These are phyloP conservation scores for Lathyrus sativus DNA, from an alignment of 306 rosid genomes.

Conservation along the genomic window DNA sequence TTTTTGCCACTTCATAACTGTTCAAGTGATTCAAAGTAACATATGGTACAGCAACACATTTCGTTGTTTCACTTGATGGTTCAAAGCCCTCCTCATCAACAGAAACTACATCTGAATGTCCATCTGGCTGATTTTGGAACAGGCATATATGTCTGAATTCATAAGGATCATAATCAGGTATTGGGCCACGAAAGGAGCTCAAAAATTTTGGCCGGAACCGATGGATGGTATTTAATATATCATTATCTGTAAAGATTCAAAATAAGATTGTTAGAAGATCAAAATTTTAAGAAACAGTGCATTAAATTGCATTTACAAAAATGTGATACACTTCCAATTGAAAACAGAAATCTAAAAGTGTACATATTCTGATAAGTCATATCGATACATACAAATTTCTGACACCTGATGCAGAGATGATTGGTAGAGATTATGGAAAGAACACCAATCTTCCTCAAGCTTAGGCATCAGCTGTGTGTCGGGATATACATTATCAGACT, in stretches of 20 bases:
- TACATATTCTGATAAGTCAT: slow-evolving; percentile 23
- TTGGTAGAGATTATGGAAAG: slow-evolving; percentile 64
- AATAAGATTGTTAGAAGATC: background rate
- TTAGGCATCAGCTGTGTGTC: slow-evolving; percentile 38
- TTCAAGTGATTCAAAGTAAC: slow-evolving; percentile 55
- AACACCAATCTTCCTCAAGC: slow-evolving; percentile 81
- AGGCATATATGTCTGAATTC: slow-evolving; percentile 62
- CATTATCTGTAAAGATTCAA: slow-evolving; percentile 60
- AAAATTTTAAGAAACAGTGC: background rate
- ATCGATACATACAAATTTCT: slow-evolving; percentile 65
- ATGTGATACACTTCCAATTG: background rate
- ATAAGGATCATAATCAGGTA: slow-evolving; percentile 54
- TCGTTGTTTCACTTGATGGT: slow-evolving; percentile 50
- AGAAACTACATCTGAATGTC: slow-evolving; percentile 44
- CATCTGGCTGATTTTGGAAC: slow-evolving; percentile 46
- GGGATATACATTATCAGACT: slow-evolving; percentile 46
- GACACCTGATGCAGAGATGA: slow-evolving; percentile 70
- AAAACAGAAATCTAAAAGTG: slow-evolving; percentile 6
- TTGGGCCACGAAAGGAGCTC: slow-evolving; percentile 54
- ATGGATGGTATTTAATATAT: slow-evolving; percentile 65
- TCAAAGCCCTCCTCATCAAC: slow-evolving; percentile 47
- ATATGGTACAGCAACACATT: slow-evolving; percentile 63
- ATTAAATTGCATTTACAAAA: background rate
- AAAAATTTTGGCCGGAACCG: slow-evolving; percentile 73
- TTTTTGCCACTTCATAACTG: slow-evolving; percentile 54